Percentiles rank a stretch among this genome's conserved stretches.
These are phyloP conservation scores for Sporisorium sorghi DNA, from an alignment of 1,284 basidiomycete genomes.

Conservation along the genomic window DNA sequence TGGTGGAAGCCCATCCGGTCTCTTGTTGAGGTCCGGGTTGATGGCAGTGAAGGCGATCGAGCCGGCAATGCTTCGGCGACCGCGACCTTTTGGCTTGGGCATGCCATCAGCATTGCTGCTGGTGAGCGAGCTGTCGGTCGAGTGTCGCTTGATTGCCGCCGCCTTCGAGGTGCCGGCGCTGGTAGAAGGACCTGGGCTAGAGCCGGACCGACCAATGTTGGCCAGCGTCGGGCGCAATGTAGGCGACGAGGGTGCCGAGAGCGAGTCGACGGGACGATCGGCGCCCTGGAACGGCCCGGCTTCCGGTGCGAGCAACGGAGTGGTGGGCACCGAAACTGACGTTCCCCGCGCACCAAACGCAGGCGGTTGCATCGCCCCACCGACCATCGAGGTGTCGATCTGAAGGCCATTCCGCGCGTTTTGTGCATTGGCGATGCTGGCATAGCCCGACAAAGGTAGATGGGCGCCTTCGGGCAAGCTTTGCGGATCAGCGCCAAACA, in stretches of 20 bases:
- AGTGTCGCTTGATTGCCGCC: constrained; percentile 34
- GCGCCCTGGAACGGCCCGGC: constrained; percentile 43
- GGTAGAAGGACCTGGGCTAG: constrained; percentile 37
- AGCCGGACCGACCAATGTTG: constrained; percentile 41
- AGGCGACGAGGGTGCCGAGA: constrained; percentile 50
- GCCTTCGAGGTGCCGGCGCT: constrained; percentile 11
- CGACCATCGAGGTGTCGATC: constrained; percentile 36
- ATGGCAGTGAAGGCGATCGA: constrained; percentile 47
- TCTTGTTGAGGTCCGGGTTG: constrained; percentile 43
- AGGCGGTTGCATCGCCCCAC: constrained; percentile 26
- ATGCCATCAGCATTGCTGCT: constrained; percentile 16
- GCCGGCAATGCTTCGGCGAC: constrained; percentile 44
- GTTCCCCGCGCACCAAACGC: constrained; percentile 32
- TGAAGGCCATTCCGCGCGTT: constrained; percentile 14
- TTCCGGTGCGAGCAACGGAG: constrained; percentile 38
- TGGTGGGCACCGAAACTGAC: constrained; percentile 44
- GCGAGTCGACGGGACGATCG: constrained; percentile 38
- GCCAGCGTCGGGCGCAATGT: constrained; percentile 32
- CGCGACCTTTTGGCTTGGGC: constrained; percentile 41
- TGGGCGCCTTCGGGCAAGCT: constrained; percentile 43
- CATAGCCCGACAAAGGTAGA: constrained; percentile 29
- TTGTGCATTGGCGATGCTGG: constrained; percentile 15
- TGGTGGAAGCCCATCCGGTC: constrained; percentile 16
- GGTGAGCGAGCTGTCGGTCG: constrained; percentile 29
- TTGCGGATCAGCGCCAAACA: constrained; percentile 21